phyloP scores from a whole-genome alignment of 2,329 filamentous ascomycete genomes.

The Neofusicoccum cordaticola region DNA sequence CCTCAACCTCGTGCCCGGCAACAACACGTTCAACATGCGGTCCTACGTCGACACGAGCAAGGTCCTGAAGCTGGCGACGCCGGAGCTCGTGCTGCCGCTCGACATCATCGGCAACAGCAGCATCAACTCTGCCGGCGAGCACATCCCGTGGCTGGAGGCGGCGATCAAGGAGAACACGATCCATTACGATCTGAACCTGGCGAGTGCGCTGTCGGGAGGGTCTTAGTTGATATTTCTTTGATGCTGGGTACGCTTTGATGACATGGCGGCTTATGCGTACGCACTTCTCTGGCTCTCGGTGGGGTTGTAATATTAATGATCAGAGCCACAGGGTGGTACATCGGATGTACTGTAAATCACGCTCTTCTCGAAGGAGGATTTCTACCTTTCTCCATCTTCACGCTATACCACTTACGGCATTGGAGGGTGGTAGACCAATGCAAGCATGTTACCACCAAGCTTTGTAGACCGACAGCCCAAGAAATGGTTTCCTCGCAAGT shows the following conservation, averaged over 20 bases:
- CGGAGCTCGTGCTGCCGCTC: constrained; percentile 55
- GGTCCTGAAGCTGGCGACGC: constrained; percentile 50
- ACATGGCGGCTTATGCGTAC: background rate
- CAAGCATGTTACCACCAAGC: too few relatives aligned
- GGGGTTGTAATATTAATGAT: background rate
- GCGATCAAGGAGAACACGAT: constrained; percentile 54
- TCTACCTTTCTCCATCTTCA: too few relatives aligned
- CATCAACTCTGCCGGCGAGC: constrained; percentile 47
- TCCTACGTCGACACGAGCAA: constrained; percentile 52
- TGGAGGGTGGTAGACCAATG: too few relatives aligned
- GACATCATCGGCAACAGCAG: constrained; percentile 54
- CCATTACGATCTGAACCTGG: constrained; percentile 54
- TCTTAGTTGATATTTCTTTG: background rate
- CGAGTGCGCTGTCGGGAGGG: constrained; percentile 35
- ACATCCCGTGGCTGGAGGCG: constrained; percentile 56
- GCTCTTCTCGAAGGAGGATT: too few relatives aligned
- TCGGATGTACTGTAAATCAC: too few relatives aligned
- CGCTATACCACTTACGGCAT: too few relatives aligned
- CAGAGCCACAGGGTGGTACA: background rate
- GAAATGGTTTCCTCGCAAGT: too few relatives aligned
- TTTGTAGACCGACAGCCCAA: too few relatives aligned
- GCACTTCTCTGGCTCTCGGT: background rate
- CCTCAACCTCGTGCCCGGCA: constrained; percentile 58
- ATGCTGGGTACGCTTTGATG: too few relatives aligned
- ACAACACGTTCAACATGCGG: constrained; percentile 53